phyloP scores from a whole-genome alignment of 73 alveolate species.

The Symbiodinium natans region DNA sequence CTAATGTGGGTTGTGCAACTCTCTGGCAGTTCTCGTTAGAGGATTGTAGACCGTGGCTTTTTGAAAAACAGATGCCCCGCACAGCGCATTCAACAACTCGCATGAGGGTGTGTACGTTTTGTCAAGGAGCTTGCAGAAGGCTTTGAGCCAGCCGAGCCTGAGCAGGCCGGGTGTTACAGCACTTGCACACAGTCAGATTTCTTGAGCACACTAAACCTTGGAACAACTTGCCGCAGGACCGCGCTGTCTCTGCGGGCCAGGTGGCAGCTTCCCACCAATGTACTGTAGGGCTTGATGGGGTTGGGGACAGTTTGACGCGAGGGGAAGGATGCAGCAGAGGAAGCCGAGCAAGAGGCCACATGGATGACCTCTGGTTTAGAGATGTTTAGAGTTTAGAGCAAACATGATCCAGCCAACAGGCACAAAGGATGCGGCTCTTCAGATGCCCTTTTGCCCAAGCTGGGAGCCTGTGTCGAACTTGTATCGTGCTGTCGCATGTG shows the following conservation, averaged over 20 bases:
- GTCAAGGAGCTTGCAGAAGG: neutral
- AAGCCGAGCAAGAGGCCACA: constrained; percentile 53
- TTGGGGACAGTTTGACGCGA: neutral
- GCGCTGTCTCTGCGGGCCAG: neutral
- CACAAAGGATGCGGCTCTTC: constrained; percentile 67
- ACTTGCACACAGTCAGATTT: neutral
- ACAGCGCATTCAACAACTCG: no score
- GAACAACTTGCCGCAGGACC: neutral
- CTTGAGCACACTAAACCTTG: neutral
- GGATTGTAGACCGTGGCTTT: no score
- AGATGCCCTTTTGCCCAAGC: constrained; percentile 68
- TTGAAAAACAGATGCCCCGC: no score
- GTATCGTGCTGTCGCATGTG: neutral
- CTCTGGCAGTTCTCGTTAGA: no score
- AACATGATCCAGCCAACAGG: neutral
- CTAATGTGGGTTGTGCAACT: no score
- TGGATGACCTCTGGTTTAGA: neutral
- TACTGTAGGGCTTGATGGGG: no score
- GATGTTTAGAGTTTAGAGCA: no score
- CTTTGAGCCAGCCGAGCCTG: neutral
- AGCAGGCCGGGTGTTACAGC: neutral
- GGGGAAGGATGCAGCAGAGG: neutral
- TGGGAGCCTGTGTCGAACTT: neutral
- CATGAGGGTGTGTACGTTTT: no score
- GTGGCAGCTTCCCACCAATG: no score